Base-by-base conservation (phyloP, 768 basidiomycete genomes). In the Chalciporus chontae region DNA sequence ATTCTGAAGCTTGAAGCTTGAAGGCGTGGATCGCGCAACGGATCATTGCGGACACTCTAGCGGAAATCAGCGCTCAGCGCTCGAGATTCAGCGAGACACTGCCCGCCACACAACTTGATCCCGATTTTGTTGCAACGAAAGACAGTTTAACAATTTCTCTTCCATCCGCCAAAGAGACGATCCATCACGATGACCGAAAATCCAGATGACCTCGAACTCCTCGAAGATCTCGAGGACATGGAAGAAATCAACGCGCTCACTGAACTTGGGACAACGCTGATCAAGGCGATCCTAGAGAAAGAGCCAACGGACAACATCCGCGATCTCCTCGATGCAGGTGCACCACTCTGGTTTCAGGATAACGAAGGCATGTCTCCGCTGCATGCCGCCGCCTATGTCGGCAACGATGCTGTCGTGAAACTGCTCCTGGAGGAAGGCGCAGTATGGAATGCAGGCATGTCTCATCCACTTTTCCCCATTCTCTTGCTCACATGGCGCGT, bases 301-400 rank as follows among this genome's bases (percentile, higher is more conserved):
- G 64, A 78, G 21, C 69, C 80, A 9, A 40, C 66, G 40, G 71
- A 74, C 15, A 67, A 64, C 14, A 70, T 88, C 46, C 72, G 74
- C 53, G 63, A 62, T 13, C 64, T 84, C 29, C 73, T 90, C 54
- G 75, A 80, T 9, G 74, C 73, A 5, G 90, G 84, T 15, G 87
- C 91, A 7, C 90, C 90, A 1, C 68, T 90, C 43, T 97, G 95
- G 94, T 93, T 86, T 63, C 92, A 96, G 68, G 87, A 87, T 63
- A 79, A 81, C 42, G 81, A 87, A 57, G 94, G 93, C 1, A 84
- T 83, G 54, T 92, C 91, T 5, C 77, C 84, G 15, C 68, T 98
- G 40, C 95, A 98, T 62, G 92, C 90, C 14, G 95, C 90, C 11
- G 87, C 84, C 1, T 92, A 87, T 57, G 67, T 78, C 40, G 83